Evolutionary conservation across 768 basidiomycete species (phyloP), one percentile per base, ranked within the genome.

Genomic region (Punctularia strigosozonata): DNA sequence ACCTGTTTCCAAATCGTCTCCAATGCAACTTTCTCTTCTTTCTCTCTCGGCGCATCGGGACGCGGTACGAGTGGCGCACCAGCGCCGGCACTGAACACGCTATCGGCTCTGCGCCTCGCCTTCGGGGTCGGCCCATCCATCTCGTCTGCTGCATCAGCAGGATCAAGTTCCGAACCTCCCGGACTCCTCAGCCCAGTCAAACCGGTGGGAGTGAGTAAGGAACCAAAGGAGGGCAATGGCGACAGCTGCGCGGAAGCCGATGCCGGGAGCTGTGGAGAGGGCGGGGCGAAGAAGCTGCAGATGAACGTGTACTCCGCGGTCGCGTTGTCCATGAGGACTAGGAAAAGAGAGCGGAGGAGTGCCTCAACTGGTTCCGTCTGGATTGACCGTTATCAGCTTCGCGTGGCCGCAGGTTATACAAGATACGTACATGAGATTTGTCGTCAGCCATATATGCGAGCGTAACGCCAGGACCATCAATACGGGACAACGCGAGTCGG

Each of bases 311-410:
- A 94, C 60, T 98, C 94, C 21, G 90, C 76, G 1, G 85, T 85
- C 3, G 87, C 81, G 52, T 99, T 98, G 62, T 97, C 91, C 73
- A 94, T 79, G 43, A 98, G 74, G 38, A 95, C 92, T 37, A 98
- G 65, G 35, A 90, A 62, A 19, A 89, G 62, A 0, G 92, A 94
- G 19, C 94, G 78, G 45, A 89, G 68, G 18, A 97, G 64, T 0
- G 80, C 80, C 62, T 98, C 95, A 1, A 81, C 56, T 0, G 83
- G 75, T 47, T 84, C 81, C 75, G 75, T 86, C 92, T 83, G 56
- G 36, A 36, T 31, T 13, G 6, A 4, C 13, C 26, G 46, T 23
- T 31, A 14, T 46, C 17, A 48, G 40, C 37, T 53, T 41, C 46
- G 34, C 31, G 38, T 38, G 7, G 31, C 30, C 24, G 20, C 17